phyloP scores from a whole-genome alignment of 495 filamentous ascomycete genomes.

The Usnea hakonensis region DNA sequence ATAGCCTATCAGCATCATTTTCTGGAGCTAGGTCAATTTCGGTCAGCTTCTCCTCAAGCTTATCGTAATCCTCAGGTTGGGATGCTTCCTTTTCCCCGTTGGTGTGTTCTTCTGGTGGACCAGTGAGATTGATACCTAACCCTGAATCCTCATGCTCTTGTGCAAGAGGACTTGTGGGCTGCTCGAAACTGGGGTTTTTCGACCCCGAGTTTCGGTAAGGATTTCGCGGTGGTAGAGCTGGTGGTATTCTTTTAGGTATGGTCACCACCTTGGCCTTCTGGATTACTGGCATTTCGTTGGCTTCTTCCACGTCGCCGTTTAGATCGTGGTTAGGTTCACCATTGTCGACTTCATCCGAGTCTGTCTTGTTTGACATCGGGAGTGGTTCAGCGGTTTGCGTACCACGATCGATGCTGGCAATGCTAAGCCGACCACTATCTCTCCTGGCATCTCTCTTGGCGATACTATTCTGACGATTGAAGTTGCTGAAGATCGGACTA shows the following conservation, averaged over 20 bases:
- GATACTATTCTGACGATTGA: constrained; percentile 48
- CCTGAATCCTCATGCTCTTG: constrained; percentile 16
- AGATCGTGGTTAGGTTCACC: constrained; percentile 18
- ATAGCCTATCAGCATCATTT: constrained; percentile 12
- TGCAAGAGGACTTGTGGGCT: constrained; percentile 17
- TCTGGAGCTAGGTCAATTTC: constrained; percentile 14
- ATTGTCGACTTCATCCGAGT: constrained; percentile 28
- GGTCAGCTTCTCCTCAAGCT: constrained; percentile 14
- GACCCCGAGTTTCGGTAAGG: constrained; percentile 35
- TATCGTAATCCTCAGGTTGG: constrained; percentile 1
- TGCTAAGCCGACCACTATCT: constrained; percentile 58
- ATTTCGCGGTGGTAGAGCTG: constrained; percentile 55
- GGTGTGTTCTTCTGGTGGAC: constrained; percentile 19
- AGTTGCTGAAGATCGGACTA: constrained; percentile 67
- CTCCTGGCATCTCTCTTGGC: constrained; percentile 37
- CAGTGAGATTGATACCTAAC: constrained; percentile 25
- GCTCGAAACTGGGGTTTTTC: constrained; percentile 7
- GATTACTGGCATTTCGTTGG: constrained; percentile 41
- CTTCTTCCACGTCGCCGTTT: constrained; percentile 33
- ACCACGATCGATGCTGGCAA: constrained; percentile 46
- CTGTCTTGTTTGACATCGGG: constrained; percentile 38
- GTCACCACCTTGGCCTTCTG: constrained; percentile 59
- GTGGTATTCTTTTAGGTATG: constrained; percentile 62
- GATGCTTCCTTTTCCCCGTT: constrained; percentile 12
- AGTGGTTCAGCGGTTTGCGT: constrained; percentile 53